A percentile compares a stretch with the other conserved stretches of the same genome.
phyloP scores from a whole-genome alignment of 345 rosid genomes.

The Mercurialis annua region DNA sequence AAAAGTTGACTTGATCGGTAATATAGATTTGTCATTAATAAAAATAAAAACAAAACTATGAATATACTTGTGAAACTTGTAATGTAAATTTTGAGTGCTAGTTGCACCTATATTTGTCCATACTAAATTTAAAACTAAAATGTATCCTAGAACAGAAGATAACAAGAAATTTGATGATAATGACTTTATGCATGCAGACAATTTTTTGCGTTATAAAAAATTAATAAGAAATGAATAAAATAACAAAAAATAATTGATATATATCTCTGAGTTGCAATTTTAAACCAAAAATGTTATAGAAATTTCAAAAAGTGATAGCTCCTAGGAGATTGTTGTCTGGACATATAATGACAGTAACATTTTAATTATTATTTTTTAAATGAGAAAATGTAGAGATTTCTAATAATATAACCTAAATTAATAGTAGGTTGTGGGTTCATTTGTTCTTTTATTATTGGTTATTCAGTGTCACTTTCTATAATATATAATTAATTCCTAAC shows the following conservation, averaged over 20 bases:
- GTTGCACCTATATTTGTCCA: constrained; percentile 33
- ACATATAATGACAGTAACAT: constrained; percentile 1
- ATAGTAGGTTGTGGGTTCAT: background rate
- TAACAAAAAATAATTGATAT: background rate
- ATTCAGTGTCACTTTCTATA: constrained; percentile 32
- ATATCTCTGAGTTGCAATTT: background rate
- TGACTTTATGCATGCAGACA: constrained; percentile 28
- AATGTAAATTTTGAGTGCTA: constrained; percentile 12
- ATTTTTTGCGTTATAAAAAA: background rate
- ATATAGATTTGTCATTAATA: constrained; percentile 6
- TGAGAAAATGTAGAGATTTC: too few relatives aligned
- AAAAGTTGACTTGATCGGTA: too few relatives aligned
- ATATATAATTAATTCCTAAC: background rate
- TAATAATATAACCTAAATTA: background rate
- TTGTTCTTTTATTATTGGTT: constrained; percentile 14
- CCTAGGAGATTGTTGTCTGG: background rate
- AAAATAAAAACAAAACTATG: background rate
- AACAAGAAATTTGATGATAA: constrained; percentile 8
- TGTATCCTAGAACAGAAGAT: too few relatives aligned
- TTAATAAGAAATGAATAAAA: background rate
- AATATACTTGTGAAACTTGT: constrained; percentile 11
- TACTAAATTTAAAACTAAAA: constrained; percentile 5
- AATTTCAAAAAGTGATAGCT: background rate
- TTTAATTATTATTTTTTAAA: too few relatives aligned
- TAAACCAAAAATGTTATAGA: background rate